Evolutionary conservation across 139 green algal species (phyloP).

Genomic region (Micractinium sp.): DNA sequence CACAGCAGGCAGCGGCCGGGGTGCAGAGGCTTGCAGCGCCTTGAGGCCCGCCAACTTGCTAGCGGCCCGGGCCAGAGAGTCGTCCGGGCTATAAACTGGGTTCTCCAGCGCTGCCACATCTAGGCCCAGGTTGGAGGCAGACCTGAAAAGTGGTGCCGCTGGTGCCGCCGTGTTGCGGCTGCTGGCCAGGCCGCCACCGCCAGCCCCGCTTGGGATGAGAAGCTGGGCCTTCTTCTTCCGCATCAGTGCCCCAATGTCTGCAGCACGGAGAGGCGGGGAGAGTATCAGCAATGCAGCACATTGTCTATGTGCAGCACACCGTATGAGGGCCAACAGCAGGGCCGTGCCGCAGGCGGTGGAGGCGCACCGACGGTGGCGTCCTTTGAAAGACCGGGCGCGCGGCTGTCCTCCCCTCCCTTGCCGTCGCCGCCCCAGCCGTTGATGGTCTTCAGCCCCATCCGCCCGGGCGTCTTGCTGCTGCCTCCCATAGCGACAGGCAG

Average conservation of each 20-base stretch:
- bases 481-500: neutral
- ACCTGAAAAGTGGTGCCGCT: neutral
- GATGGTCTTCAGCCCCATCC: neutral
- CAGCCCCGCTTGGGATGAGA: neutral
- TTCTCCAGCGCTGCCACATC: neutral
- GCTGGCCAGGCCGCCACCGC: neutral
- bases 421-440: too few relatives aligned
- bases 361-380: conserved; percentile 22
- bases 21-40: neutral
- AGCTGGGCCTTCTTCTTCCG: conserved; percentile 11
- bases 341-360: neutral
- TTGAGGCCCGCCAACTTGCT: conserved; percentile 41
- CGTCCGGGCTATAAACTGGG: conserved; percentile 24
- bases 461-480: conserved; percentile 24
- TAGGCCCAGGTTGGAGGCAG: neutral
- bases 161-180: neutral
- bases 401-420: neutral
- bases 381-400: neutral
- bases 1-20: neutral
- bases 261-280: neutral
- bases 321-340: neutral
- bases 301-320: neutral
- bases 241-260: conserved; percentile 44
- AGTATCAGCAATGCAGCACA: neutral
- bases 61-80: conserved; percentile 31